Base-by-base conservation (phyloP, 1,284 basidiomycete species). In the Anthracocystis walkeri region DNA sequence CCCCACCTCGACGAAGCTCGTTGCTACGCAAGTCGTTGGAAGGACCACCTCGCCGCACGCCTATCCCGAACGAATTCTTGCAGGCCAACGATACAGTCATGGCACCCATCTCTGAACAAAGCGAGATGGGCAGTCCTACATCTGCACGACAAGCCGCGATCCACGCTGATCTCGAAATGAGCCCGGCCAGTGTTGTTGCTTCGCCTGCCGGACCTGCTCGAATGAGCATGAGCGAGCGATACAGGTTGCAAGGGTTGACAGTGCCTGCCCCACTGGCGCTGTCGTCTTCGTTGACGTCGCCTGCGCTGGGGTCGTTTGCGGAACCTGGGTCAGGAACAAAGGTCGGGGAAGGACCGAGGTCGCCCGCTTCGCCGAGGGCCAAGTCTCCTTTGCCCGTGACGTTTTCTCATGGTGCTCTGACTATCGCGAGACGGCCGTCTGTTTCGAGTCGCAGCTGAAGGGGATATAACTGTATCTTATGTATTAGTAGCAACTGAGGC, bases 161-260 rank as follows among this genome's bases (percentile, higher is more conserved):
- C 3, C 49, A 53, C 8, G 58, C 53, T 4, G 71, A 74, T 5
- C 16, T 58, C 3, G 62, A 74, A n/a, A 60, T 60, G 65, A 68
- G 61, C 42, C 71, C 65, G 3, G 68, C 51, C 0, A 66, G 63
- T 51, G 31, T 58, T 1, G 31, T 49, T 1, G 44, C 52, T 10
- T 52, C 57, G 31, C 64, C 51, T 6, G 57, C 27, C 11, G 61
- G 61, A 21, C 48, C 52, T 2, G 45, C 20, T 14, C 56, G 70
- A 38, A 67, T 74, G 65, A 74, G 71, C 59, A 65, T 74, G 62
- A 65, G 71, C 65, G 71, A 68, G 44, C 61, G 65, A n/a, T 69
- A 68, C 31, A 55, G 59, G 42, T 25, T 62, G 48, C 63, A 64
- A 27, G 69, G 69, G 5, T 23, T 72, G 42, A 72, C 64, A 1